Base-by-base conservation (phyloP, 2,329 filamentous ascomycete genomes). In the Botrytis elliptica region DNA sequence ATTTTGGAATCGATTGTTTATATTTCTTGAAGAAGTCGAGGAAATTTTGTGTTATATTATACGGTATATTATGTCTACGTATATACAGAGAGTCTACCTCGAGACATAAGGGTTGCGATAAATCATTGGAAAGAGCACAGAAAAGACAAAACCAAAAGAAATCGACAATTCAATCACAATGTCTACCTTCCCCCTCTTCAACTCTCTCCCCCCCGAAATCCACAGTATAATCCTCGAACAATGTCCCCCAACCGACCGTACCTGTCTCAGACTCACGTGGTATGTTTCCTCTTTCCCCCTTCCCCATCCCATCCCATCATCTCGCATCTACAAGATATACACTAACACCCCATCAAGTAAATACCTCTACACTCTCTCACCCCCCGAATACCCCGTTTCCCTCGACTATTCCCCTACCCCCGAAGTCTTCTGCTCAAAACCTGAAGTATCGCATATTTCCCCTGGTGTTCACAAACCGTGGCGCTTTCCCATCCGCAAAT, bases 221-320 rank as follows among this genome's bases (percentile, higher is more conserved):
- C 78, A 79, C 22, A 46, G 70, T 16, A 16, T 80, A 33, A 75
- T 80, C 12, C 71, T 79, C n/a, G 69, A 75, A 25, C 67, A 66
- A 33, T 80, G 78, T 68, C 38, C 74, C 1, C 67, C 76, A 68
- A 79, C 78, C 64, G 78, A 80, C 55, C 74, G 74, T 3, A 76
- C 71, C 1, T 80, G 79, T 64, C 75, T 80, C 10, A 73, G 76
- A 25, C 74, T 80, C 4, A 78, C 79, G 10, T 80, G 79, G 79
- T 80, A 77, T 29, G 49, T 73, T 78, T 7, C 73, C 75, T 18
- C 73, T 79, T 10, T 77, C 77, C 20, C 78, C 77, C 78, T 79
- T 75, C 1, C 36, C 12, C 22, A 7, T 40, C 14, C 6, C 10
- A 25, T 29, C 42, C n/a, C 9, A 10, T 44, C 42, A 36, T 14